Evolutionary conservation across 2,329 filamentous ascomycete genomes (phyloP), one percentile per base, ranked within the genome.

Genomic region (Colletotrichum siamense): DNA sequence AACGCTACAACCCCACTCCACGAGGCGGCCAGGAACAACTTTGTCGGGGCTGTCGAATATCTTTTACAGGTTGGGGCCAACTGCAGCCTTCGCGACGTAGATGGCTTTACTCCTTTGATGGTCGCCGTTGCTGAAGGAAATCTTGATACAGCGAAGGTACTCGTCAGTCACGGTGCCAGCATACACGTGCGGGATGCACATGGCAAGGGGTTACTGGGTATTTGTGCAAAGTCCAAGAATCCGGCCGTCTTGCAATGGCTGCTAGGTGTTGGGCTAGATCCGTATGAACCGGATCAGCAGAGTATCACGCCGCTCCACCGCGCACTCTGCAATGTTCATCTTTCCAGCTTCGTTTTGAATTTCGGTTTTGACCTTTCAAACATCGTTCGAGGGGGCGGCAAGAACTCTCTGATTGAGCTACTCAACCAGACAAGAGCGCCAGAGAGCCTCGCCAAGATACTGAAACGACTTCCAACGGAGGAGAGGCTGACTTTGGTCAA

Each of bases 161-260:
- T 86, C 4, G 78, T 73, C 13, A 74, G 79, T 2, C 70, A 82
- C 59, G 84, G 82, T 0, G 84, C 82, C 0, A 79, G 81, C 64
- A 12, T 68, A 15, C 59, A 68, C 8, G 69, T 32, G 5, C 22
- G 30, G 59, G 61, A 65, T n/a, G 9, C 36, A 9, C 67, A 77
- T 57, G 71, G 74, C 49, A 72, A 32, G 61, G 57, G 70, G 49
- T 30, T 78, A 16, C 67, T 78, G 8, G 61, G 64, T 18, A 44
- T 66, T 18, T 28, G 75, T 26, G 72, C 73, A 63, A 26, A 67
- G 57, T 49, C 70, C 28, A 65, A 49, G 24, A 18, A 68, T 18
- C 77, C 78, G 5, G 69, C 64, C 12, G 55, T 71, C 16, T 73
- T 79, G 12, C 18, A 67, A n/a, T 78, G 78, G 63, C 73, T 79